phyloP scores from a whole-genome alignment of 148 eudicot species.

The Rhododendron simsii region DNA sequence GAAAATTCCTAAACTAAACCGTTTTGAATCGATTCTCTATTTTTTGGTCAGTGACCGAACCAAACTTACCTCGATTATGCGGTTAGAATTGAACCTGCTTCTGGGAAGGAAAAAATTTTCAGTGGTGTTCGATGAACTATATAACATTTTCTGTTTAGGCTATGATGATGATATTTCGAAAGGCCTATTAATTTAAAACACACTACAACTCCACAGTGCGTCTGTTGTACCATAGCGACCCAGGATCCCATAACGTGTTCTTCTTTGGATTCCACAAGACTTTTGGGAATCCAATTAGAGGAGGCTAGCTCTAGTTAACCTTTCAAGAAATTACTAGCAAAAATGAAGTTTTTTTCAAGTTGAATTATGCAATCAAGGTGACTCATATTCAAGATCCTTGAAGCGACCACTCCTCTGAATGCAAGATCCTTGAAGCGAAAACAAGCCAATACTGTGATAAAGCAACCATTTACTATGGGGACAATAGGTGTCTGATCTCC shows the following conservation, averaged over 20 bases:
- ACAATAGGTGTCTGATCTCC: no score
- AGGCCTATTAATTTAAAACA: not conserved
- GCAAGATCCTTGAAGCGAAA: not conserved
- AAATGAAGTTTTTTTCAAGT: not conserved
- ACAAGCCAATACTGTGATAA: not conserved
- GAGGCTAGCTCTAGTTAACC: not conserved
- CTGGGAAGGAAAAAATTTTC: no score
- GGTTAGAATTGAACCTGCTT: no score
- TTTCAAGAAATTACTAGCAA: not conserved
- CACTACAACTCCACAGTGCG: not conserved
- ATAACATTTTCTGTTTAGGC: not conserved
- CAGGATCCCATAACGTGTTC: not conserved
- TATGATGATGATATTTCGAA: not conserved
- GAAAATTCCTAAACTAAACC: no score
- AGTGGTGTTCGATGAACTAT: not conserved
- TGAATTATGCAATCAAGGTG: not conserved
- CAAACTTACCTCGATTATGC: no score
- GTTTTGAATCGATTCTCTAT: no score
- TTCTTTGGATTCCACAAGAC: not conserved
- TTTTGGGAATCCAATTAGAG: not conserved
- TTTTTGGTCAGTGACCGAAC: no score
- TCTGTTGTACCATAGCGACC: no score
- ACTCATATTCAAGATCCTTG: not conserved
- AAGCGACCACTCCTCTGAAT: not conserved
- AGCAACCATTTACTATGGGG: not conserved